These are phyloP conservation scores for Cyanodermella asteris DNA, from an alignment of 2,329 filamentous ascomycete genomes.

Conservation along the genomic window DNA sequence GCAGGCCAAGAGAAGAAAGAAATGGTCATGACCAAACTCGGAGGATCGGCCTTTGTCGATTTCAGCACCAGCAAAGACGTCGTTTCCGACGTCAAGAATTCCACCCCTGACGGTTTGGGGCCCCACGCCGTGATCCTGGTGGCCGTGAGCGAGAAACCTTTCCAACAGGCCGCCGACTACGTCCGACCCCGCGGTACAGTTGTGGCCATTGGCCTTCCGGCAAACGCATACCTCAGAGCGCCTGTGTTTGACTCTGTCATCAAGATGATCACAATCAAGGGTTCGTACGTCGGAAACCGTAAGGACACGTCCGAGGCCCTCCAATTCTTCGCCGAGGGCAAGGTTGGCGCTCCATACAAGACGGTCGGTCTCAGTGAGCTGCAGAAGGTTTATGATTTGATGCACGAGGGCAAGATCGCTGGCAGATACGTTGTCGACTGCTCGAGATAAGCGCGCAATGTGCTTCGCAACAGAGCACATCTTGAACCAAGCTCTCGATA, in stretches of 20 bases:
- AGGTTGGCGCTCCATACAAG: slow-evolving; percentile 80
- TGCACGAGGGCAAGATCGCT: slow-evolving; percentile 45
- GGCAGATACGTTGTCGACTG: slow-evolving; percentile 65
- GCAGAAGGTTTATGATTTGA: slow-evolving; percentile 35
- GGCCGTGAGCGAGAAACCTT: slow-evolving; percentile 73
- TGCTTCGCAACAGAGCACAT: too few species aligned
- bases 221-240: slow-evolving; percentile 55
- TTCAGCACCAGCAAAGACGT: slow-evolving; percentile 56
- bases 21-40: slow-evolving; percentile 44
- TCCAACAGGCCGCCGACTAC: slow-evolving; percentile 83
- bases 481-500: too few species aligned
- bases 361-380: slow-evolving; percentile 60
- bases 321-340: slow-evolving; percentile 65
- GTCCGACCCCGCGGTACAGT: slow-evolving; percentile 64
- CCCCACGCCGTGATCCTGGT: slow-evolving; percentile 75
- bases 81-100: slow-evolving; percentile 62
- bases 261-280: slow-evolving; percentile 79
- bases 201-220: slow-evolving; percentile 74
- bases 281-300: slow-evolving; percentile 83
- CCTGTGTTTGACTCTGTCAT: slow-evolving; percentile 79
- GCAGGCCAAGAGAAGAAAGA: slow-evolving; percentile 58
- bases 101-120: slow-evolving; percentile 58
- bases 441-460: too few species aligned
- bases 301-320: slow-evolving; percentile 73
- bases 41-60: slow-evolving; percentile 56